Conservation (phyloP, 345 rosid genomes). For the Populus ilicifolia region DNA sequence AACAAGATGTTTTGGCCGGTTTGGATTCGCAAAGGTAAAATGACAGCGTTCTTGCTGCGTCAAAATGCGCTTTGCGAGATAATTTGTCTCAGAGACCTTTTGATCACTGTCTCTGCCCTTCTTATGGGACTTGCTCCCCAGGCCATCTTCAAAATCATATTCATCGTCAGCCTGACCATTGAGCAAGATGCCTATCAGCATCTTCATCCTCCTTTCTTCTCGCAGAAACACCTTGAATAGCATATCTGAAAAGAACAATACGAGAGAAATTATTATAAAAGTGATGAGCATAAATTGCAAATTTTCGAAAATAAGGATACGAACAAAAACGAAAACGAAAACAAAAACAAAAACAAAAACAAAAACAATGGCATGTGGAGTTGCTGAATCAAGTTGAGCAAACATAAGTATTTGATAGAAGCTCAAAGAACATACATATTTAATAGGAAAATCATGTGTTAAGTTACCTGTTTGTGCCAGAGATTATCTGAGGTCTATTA, state of each 20-base stretch:
- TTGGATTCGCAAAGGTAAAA: constrained; percentile 91
- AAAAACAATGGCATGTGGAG: not conserved
- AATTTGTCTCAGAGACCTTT: constrained; percentile 36
- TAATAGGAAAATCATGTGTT: not conserved
- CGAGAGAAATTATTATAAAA: not conserved
- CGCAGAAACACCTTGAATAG: constrained; percentile 38
- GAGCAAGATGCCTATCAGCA: constrained; percentile 72
- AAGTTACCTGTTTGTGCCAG: constrained; percentile 49
- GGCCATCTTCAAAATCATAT: constrained; percentile 80
- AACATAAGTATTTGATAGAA: not conserved
- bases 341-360: not conserved
- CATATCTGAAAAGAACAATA: constrained; percentile 33
- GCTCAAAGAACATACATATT: not conserved
- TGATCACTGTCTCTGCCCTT: constrained; percentile 37
- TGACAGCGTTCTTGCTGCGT: constrained; percentile 95
- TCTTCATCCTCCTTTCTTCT: constrained; percentile 54
- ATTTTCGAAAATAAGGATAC: not conserved
- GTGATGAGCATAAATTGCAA: not conserved
- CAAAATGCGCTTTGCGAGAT: constrained; percentile 48
- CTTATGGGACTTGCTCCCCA: constrained; percentile 51
- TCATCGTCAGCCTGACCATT: constrained; percentile 80
- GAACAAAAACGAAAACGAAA: too few species aligned
- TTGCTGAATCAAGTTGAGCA: not conserved
- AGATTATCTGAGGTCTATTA: constrained; percentile 22
- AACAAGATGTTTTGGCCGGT: constrained; percentile 75